Base-by-base conservation (phyloP, 2,329 filamentous ascomycete species). In the Ustilaginoidea virens region DNA sequence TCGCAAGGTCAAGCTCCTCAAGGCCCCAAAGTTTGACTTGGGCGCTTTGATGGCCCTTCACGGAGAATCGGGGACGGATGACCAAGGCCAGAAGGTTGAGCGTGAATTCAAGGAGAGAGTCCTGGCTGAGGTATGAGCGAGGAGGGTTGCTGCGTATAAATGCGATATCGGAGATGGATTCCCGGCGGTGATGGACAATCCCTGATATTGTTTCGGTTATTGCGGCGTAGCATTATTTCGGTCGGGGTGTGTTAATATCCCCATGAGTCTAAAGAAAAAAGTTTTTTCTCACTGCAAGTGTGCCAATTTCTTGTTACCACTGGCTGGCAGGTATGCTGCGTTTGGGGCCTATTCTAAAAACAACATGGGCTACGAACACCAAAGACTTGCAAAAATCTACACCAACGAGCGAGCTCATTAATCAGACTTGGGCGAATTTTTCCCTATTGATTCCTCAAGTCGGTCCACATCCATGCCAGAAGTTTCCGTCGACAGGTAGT, bases 1-100 rank as follows among this genome's bases (percentile, higher is more conserved):
- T 65, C 86, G 90, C 66, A 98, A 98, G 77, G 87, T 98, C 55
- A 98, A 98, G 79, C 81, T 98, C 49, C 72, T 98, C 49, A 98
- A 98, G 79, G 63, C 78, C 45, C 90, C 90, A 56, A 98, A 98
- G 74, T 96, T 98, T 70, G 90, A 98, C 58, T 80, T 98, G 44
- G 90, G 90, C 63, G 80, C 82, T 49, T 75, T 98, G 48, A 79
- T 98, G 62, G 80, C 80, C 61, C 79, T 98, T 51, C 90, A 98
- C 70, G 90, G 90, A 65, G 90, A 98, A 74, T 92, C 86, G 39
- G 78, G 74, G 54, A 86, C 82, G 49, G 86, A 96, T 58, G 90
- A 98, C 66, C 75, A 85, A 58, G 90, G 90, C 52, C 82, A 94
- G 66, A 96, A 94, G 82, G 82, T 92, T 46, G 90, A 96, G 75